A percentile compares a stretch with the other conserved stretches of the same genome.
Evolutionary conservation across 139 green algal genomes (phyloP).

Genomic region (Micractinium sp.): DNA sequence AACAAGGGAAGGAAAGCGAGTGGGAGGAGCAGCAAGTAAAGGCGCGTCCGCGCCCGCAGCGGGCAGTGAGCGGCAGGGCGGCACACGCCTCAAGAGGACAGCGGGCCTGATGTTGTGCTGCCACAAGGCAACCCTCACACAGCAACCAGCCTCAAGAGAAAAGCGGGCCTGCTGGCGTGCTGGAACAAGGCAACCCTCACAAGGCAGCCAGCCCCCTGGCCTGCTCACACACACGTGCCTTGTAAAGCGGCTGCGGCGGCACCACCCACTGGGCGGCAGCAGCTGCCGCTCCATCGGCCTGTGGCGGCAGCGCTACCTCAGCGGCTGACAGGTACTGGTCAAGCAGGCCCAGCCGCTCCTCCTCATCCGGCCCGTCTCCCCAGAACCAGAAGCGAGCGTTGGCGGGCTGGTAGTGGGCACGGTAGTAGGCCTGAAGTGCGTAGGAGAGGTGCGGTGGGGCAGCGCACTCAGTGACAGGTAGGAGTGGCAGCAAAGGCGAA

Average conservation of each 20-base stretch:
- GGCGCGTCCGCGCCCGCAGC: too few species aligned
- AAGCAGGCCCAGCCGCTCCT: constrained; percentile 85
- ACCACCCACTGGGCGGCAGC: constrained; percentile 73
- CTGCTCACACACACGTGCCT: background rate
- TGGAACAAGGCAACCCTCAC: too few species aligned
- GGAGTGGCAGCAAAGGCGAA: too few species aligned
- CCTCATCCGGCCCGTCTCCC: constrained; percentile 54
- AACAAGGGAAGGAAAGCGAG: background rate
- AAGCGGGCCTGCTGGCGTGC: too few species aligned
- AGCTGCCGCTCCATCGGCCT: background rate
- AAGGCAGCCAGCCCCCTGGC: too few species aligned
- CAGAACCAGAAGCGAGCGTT: constrained; percentile 98
- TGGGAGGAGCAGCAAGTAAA: too few species aligned
- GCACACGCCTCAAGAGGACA: too few species aligned
- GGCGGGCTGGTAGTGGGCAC: constrained; percentile 95
- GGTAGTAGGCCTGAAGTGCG: constrained; percentile 85
- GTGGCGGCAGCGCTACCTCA: constrained; percentile 19
- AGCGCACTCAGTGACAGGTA: too few species aligned
- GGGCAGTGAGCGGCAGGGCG: too few species aligned
- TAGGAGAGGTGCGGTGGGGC: background rate
- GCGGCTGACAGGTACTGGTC: constrained; percentile 82
- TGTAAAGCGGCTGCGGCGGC: constrained; percentile 73
- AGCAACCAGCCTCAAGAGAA: too few species aligned
- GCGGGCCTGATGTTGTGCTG: too few species aligned
- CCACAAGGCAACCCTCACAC: too few species aligned